A percentile compares a stretch with the other conserved stretches of the same genome.
Conservation (phyloP, 2,329 filamentous ascomycete species). For the Fusarium musae region DNA sequence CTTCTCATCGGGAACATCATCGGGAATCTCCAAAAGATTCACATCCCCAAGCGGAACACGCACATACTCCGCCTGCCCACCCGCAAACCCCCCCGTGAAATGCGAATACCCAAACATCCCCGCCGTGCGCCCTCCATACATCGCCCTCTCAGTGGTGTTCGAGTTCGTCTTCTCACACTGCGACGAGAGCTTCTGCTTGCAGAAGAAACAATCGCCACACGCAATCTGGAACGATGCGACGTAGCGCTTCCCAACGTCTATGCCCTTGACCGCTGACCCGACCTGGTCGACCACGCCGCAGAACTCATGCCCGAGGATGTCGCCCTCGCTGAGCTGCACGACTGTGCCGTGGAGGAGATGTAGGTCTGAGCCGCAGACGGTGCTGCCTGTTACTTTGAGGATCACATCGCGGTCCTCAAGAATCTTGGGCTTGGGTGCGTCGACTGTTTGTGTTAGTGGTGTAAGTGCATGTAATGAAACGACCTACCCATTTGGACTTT, state of each 20-base stretch:
- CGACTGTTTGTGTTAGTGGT: slow-evolving; percentile 52
- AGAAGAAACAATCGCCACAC: slow-evolving; percentile 78
- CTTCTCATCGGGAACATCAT: slow-evolving; percentile 86
- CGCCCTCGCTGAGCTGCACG: slow-evolving; percentile 69
- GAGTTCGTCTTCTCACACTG: slow-evolving; percentile 84
- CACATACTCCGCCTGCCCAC: slow-evolving; percentile 88
- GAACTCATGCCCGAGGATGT: slow-evolving; percentile 75
- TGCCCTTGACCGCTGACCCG: slow-evolving; percentile 63
- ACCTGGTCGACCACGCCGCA: slow-evolving; percentile 66
- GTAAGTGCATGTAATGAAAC: not conserved
- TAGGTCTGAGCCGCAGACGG: slow-evolving; percentile 68
- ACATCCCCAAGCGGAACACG: slow-evolving; percentile 83
- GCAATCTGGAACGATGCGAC: slow-evolving; percentile 91
- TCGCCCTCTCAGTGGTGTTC: slow-evolving; percentile 74
- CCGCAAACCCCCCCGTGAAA: slow-evolving; percentile 87
- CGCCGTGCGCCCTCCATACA: slow-evolving; percentile 83
- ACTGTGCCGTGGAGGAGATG: slow-evolving; percentile 67
- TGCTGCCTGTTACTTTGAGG: slow-evolving; percentile 76
- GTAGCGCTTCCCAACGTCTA: slow-evolving; percentile 73
- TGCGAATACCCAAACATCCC: slow-evolving; percentile 81
- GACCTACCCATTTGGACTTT: slow-evolving; percentile 71
- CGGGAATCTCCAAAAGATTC: slow-evolving; percentile 82
- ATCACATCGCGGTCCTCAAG: slow-evolving; percentile 82
- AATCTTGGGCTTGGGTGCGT: slow-evolving; percentile 76
- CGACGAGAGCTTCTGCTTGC: slow-evolving; percentile 80